Percentiles rank a stretch among this genome's conserved stretches.
phyloP scores from a whole-genome alignment of 495 filamentous ascomycete species.

The Lasiosphaeriaceae sp. region DNA sequence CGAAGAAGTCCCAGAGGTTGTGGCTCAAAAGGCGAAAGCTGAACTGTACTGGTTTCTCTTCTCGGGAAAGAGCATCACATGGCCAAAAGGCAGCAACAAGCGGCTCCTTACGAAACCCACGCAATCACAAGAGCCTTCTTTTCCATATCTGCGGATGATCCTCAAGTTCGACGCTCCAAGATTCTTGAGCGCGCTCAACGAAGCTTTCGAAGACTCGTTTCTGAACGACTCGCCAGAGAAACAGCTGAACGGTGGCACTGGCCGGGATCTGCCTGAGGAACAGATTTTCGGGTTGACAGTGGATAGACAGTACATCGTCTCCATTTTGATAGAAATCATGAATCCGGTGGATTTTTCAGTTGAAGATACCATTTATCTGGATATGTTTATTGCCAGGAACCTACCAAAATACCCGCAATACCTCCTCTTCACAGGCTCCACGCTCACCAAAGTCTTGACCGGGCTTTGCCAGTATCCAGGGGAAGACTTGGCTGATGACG shows the following conservation, averaged over 20 bases:
- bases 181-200: constrained; percentile 92
- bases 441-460: constrained; percentile 73
- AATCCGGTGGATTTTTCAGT: constrained; percentile 62
- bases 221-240: constrained; percentile 71
- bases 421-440: constrained; percentile 81
- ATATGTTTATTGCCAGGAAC: constrained; percentile 97
- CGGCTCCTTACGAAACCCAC: constrained; percentile 49
- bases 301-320: constrained; percentile 86
- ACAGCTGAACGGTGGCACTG: constrained; percentile 46
- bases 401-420: constrained; percentile 96
- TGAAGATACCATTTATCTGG: constrained; percentile 87
- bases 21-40: constrained; percentile 72
- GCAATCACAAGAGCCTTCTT: constrained; percentile 58
- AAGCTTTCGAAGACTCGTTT: constrained; percentile 94
- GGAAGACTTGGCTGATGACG: constrained; percentile 81
- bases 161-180: constrained; percentile 85
- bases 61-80: constrained; percentile 66
- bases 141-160: constrained; percentile 77
- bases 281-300: constrained; percentile 67
- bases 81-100: constrained; percentile 56
- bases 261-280: constrained; percentile 53
- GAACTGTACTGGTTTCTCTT: constrained; percentile 91
- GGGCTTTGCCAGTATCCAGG: constrained; percentile 82
- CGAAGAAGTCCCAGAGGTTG: constrained; percentile 60
- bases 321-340: constrained; percentile 87